phyloP scores from a whole-genome alignment of 768 basidiomycete genomes.

The Rhodotorula babjevae region DNA sequence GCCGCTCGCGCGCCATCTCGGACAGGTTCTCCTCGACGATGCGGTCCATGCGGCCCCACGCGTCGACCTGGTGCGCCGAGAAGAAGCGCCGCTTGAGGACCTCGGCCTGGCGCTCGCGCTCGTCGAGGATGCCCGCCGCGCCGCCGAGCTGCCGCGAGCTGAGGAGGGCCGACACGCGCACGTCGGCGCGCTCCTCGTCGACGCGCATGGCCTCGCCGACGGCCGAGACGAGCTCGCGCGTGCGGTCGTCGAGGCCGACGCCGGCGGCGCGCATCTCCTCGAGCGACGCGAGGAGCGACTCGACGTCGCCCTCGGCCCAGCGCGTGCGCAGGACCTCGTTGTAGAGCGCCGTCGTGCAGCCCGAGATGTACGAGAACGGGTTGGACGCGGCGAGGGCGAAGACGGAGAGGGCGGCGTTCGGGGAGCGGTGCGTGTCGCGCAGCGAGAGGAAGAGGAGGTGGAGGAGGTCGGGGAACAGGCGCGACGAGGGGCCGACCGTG shows the following conservation, averaged over 20 bases:
- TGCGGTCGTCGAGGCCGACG: constrained; percentile 6
- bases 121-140: neutral
- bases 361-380: constrained; percentile 71
- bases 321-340: constrained; percentile 81
- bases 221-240: constrained; percentile 8
- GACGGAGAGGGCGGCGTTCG: constrained; percentile 72
- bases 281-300: constrained; percentile 53
- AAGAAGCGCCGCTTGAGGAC: constrained; percentile 6
- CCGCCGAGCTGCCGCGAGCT: neutral
- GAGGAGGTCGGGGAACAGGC: constrained; percentile 53
- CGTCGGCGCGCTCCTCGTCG: constrained; percentile 26
- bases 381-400: constrained; percentile 77
- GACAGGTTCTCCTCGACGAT: constrained; percentile 21
- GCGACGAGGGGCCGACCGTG: constrained; percentile 32
- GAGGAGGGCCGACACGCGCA: neutral
- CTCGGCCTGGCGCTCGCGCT: neutral
- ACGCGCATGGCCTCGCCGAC: constrained; percentile 21
- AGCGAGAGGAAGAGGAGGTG: constrained; percentile 71
- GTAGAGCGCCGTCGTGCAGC: constrained; percentile 81
- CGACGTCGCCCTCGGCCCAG: constrained; percentile 53
- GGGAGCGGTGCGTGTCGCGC: constrained; percentile 71
- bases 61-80: neutral
- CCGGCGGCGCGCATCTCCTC: constrained; percentile 53
- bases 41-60: constrained; percentile 26
- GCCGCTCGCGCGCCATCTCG: neutral